phyloP scores from a whole-genome alignment of 805 yeast genomes.

The Candida nanaspora region DNA sequence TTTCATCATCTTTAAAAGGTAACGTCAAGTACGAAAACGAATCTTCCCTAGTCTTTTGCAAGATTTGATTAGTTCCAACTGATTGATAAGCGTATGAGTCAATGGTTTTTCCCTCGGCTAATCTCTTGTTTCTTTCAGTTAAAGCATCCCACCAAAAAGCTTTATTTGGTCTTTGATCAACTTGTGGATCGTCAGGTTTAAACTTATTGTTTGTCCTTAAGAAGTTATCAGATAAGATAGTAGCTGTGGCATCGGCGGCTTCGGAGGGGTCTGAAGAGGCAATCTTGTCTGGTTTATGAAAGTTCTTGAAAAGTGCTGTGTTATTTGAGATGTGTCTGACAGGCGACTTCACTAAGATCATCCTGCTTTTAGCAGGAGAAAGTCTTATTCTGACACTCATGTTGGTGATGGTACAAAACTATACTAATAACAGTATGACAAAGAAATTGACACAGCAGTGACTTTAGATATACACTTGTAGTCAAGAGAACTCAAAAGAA shows the following conservation, averaged over 20 bases:
- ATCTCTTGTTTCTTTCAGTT: constrained; percentile 61
- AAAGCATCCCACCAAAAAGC: constrained; percentile 89
- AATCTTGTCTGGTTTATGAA: constrained; percentile 18
- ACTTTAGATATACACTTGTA: no score
- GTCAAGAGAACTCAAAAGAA: no score
- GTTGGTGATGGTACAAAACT: no score
- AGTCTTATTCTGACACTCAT: no score
- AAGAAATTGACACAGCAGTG: no score
- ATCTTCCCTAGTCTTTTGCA: constrained; percentile 70
- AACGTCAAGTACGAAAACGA: constrained; percentile 64
- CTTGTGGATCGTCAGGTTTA: constrained; percentile 13
- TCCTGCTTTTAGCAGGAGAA: no score
- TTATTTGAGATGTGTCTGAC: neutral
- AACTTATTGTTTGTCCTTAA: constrained; percentile 42
- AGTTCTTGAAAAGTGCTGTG: constrained; percentile 2
- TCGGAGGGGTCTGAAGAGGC: constrained; percentile 46
- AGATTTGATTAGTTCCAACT: constrained; percentile 63
- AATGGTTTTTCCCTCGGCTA: constrained; percentile 64
- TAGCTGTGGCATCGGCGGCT: constrained; percentile 72
- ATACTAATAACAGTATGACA: no score
- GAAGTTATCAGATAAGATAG: constrained; percentile 51
- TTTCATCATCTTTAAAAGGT: constrained; percentile 79
- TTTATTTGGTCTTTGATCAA: constrained; percentile 24
- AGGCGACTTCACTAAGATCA: neutral
- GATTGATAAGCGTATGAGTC: constrained; percentile 67